Evolutionary conservation across 2,329 filamentous ascomycete genomes (phyloP), one percentile per base, ranked within the genome.

Genomic region (Xylariaceae sp.): DNA sequence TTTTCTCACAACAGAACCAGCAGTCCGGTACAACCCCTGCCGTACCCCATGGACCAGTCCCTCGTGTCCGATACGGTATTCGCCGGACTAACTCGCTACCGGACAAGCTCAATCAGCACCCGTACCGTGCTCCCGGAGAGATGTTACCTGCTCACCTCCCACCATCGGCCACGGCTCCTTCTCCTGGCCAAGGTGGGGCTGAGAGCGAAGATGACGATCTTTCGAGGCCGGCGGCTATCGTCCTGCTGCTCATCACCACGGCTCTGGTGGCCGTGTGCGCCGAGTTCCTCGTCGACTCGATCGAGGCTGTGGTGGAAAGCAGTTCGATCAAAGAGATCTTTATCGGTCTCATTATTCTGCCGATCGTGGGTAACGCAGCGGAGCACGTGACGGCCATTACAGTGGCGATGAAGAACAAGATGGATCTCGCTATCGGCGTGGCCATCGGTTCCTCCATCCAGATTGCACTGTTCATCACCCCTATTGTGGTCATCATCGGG

Each of bases 71-170:
- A 39, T 80, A 81, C 57, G 80, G 81, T n/a, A 82, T 89, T 46
- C 83, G 86, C 48, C 79, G 87, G 47, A 88, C 87, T 17, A 89
- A 81, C 63, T 90, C 87, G 1, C 75, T 90, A 2, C 87, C 87
- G 0, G 85, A 86, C 59, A 79, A 85, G 15, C 75, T 89, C 9
- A 81, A 79, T 52, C 69, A 71, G 18, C 59, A 3, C 5, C 12
- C 65, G 22, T 57, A 71, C 32, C 75, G 78, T 4, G 62, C 77
- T 1, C 75, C 78, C 1, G 76, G 77, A 6, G 71, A 72, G 31
- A 71, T 80, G 69, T 65, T 78, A 38, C 75, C 77, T 1, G 66
- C 75, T 14, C 71, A 75, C 47, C 61, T 76, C 11, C 71, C 77
- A 0, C 58, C 72, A 5, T 65, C 66, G 1, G 62, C 68, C 0